A percentile compares a stretch with the other conserved stretches of the same genome.
These are phyloP conservation scores for Zanthoxylum bungeanum DNA, from an alignment of 345 rosid species.

Conservation along the genomic window DNA sequence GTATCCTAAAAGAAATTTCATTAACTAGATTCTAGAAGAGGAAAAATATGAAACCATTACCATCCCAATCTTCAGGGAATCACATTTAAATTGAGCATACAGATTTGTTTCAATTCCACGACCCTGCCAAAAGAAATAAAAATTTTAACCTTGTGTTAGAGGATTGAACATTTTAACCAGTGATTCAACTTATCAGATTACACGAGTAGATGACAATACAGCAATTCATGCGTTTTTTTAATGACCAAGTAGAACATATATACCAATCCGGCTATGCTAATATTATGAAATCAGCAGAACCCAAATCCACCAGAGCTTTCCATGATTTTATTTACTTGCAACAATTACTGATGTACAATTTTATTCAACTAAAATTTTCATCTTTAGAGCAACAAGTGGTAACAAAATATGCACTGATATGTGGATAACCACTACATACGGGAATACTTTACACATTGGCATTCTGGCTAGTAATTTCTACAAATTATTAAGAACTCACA, in stretches of 20 bases:
- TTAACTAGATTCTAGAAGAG: background rate
- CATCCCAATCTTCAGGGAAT: conserved; percentile 97
- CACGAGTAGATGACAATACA: background rate
- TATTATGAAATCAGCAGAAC: background rate
- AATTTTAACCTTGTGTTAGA: background rate
- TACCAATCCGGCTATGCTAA: background rate
- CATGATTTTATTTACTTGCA: background rate
- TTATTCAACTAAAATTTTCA: background rate
- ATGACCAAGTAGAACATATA: too few relatives aligned
- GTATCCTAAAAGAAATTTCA: background rate
- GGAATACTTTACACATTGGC: background rate
- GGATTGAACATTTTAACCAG: conserved; percentile 3
- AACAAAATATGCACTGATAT: background rate
- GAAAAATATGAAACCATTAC: conserved; percentile 32
- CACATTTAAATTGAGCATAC: conserved; percentile 93
- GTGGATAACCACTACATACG: background rate
- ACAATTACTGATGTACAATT: background rate
- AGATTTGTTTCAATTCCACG: conserved; percentile 99
- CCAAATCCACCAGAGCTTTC: background rate
- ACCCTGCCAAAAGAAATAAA: conserved; percentile 56
- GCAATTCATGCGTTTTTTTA: background rate
- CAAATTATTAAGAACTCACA: background rate
- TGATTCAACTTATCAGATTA: background rate
- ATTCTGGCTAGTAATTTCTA: background rate
- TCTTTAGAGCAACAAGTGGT: background rate